phyloP scores from a whole-genome alignment of 192 early-diverging fungal genomes.

The Coemansia sp. region DNA sequence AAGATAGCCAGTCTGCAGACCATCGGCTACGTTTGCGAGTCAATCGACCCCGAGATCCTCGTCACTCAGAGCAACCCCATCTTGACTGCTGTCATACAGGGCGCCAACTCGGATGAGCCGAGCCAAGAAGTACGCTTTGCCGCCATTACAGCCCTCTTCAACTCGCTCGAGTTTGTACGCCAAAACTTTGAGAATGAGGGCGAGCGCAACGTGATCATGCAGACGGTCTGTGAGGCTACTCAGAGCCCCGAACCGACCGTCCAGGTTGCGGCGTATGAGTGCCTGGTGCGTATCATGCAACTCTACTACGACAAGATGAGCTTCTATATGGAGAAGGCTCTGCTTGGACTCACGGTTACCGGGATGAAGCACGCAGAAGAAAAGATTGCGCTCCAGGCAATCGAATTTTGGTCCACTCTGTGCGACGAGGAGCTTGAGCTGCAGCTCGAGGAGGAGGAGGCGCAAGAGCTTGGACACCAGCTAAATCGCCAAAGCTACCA shows the following conservation, averaged over 20 bases:
- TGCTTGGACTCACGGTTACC: conserved; percentile 86
- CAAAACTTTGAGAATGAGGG: conserved; percentile 92
- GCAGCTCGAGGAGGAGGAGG: conserved; percentile 63
- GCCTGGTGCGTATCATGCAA: conserved; percentile 95
- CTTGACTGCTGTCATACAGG: conserved; percentile 92
- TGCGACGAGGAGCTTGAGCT: conserved; percentile 93
- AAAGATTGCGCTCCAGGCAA: conserved; percentile 91
- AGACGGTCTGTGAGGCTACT: conserved; percentile 96
- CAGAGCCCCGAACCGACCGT: conserved; percentile 74
- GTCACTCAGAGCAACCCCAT: conserved; percentile 84
- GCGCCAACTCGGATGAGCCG: conserved; percentile 91
- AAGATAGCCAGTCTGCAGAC: conserved; percentile 84
- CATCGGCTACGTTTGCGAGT: conserved; percentile 94
- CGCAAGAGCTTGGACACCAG: conserved; percentile 56
- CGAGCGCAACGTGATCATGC: conserved; percentile 99
- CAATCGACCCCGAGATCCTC: conserved; percentile 79
- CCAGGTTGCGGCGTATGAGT: conserved; percentile 90
- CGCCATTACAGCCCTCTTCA: conserved; percentile 88
- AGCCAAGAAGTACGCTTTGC: conserved; percentile 86
- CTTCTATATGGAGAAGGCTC: conserved; percentile 96
- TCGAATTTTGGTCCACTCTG: conserved; percentile 99
- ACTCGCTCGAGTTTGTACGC: conserved; percentile 94
- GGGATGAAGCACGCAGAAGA: conserved; percentile 92
- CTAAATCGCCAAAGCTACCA: conserved; percentile 61
- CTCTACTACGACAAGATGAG: conserved; percentile 97